These are phyloP conservation scores for Trichoderma harzianum DNA, from an alignment of 2,329 filamentous ascomycete genomes.

Conservation along the genomic window DNA sequence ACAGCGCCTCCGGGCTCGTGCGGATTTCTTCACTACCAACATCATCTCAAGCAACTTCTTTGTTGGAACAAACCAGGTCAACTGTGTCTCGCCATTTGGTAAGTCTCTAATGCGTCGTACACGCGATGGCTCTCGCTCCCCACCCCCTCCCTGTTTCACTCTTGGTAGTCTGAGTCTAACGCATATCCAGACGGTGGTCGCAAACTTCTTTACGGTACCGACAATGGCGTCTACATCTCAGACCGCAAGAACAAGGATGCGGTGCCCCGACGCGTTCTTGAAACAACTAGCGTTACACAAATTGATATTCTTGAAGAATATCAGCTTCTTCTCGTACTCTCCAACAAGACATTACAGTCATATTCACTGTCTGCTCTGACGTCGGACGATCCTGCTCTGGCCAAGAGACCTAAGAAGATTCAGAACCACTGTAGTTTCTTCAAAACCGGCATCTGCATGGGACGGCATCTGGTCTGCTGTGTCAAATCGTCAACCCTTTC, in stretches of 20 bases:
- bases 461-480: slow-evolving; percentile 90
- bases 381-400: slow-evolving; percentile 72
- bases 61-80: slow-evolving; percentile 72
- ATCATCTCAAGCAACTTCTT: slow-evolving; percentile 60
- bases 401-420: slow-evolving; percentile 91
- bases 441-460: slow-evolving; percentile 92
- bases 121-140: not conserved
- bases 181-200: slow-evolving; percentile 72
- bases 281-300: slow-evolving; percentile 84
- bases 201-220: slow-evolving; percentile 91
- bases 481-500: slow-evolving; percentile 92
- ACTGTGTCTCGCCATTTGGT: slow-evolving; percentile 91
- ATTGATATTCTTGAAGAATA: slow-evolving; percentile 97
- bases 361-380: slow-evolving; percentile 86
- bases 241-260: slow-evolving; percentile 86
- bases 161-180: not conserved
- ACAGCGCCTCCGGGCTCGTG: slow-evolving; percentile 77
- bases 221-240: slow-evolving; percentile 87
- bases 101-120: slow-evolving; percentile 34
- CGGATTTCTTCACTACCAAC: slow-evolving; percentile 82
- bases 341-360: slow-evolving; percentile 88
- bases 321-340: slow-evolving; percentile 81
- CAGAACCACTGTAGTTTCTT: slow-evolving; percentile 98
- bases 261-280: slow-evolving; percentile 77
- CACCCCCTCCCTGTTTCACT: not conserved